Percentiles rank a stretch among this genome's conserved stretches.
These are phyloP conservation scores for Reticulascus tulasneorum DNA, from an alignment of 2,329 filamentous ascomycete genomes.

Conservation along the genomic window DNA sequence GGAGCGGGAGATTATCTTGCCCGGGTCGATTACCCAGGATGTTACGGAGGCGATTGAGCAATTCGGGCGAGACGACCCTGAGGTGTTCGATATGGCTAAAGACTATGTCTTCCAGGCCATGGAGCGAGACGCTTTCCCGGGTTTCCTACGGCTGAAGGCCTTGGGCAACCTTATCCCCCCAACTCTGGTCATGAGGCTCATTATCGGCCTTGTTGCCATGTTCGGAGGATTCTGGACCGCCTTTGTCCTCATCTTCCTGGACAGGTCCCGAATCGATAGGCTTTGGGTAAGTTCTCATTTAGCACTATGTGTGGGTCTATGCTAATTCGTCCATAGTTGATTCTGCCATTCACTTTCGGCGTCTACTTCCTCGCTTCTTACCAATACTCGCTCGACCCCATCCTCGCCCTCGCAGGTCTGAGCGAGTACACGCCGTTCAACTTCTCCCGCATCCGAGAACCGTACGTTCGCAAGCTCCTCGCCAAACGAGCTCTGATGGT, in stretches of 20 bases:
- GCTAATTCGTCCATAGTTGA: conserved; percentile 39
- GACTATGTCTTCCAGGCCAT: conserved; percentile 99
- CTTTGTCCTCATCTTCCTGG: conserved; percentile 88
- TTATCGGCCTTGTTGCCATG: conserved; percentile 79
- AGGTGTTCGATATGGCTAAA: conserved; percentile 95
- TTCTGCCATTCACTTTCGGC: conserved; percentile 87
- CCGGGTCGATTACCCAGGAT: conserved; percentile 78
- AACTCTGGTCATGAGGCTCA: conserved; percentile 79
- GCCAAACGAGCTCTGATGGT: conserved; percentile 81
- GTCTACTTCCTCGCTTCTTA: conserved; percentile 87
- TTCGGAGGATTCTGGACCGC: conserved; percentile 93
- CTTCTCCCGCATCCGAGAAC: conserved; percentile 83
- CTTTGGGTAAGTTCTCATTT: conserved; percentile 68
- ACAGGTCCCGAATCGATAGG: conserved; percentile 68
- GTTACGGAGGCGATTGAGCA: conserved; percentile 88
- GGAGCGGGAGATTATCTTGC: conserved; percentile 92
- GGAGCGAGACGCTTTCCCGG: conserved; percentile 98
- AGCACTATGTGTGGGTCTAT: background rate
- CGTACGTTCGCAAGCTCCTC: conserved; percentile 83
- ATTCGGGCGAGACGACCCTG: conserved; percentile 87
- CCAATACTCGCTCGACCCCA: conserved; percentile 91
- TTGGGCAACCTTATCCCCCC: conserved; percentile 92
- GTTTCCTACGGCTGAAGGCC: conserved; percentile 91
- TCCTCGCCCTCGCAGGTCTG: conserved; percentile 81
- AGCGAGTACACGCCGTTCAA: conserved; percentile 97